A percentile compares a stretch with the other conserved stretches of the same genome.
These are phyloP conservation scores for Coemansia sp. DNA, from an alignment of 192 early-diverging fungal genomes.

Conservation along the genomic window DNA sequence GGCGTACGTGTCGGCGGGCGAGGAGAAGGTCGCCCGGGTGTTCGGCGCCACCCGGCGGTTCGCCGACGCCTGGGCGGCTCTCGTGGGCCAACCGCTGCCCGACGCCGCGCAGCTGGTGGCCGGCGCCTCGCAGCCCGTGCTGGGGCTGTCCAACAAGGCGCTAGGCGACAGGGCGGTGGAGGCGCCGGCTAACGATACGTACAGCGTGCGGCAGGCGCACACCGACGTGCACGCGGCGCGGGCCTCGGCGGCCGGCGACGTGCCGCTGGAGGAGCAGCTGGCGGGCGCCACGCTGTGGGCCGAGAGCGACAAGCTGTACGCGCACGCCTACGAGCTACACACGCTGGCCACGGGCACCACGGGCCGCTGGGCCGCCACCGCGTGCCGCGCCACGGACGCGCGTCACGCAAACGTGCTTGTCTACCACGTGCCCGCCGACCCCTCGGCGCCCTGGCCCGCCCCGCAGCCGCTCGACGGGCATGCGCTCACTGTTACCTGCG, in stretches of 20 bases:
- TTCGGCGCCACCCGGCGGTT: constrained; percentile 84
- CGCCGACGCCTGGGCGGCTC: constrained; percentile 57
- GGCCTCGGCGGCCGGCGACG: constrained; percentile 41
- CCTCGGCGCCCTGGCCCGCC: constrained; percentile 26
- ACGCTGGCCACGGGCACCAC: constrained; percentile 69
- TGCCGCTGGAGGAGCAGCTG: constrained; percentile 89
- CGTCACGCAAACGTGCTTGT: constrained; percentile 42
- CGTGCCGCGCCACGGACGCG: constrained; percentile 32
- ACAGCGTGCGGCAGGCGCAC: constrained; percentile 58
- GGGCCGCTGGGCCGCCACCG: constrained; percentile 69
- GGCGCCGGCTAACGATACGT: constrained; percentile 52
- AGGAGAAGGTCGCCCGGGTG: constrained; percentile 91
- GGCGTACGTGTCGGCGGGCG: constrained; percentile 82
- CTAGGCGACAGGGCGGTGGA: constrained; percentile 36
- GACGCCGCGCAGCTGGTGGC: constrained; percentile 47
- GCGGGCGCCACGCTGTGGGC: constrained; percentile 93
- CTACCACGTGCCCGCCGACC: constrained; percentile 6
- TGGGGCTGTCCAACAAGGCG: constrained; percentile 97
- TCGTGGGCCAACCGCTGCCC: constrained; percentile 1
- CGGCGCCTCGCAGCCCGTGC: constrained; percentile 80
- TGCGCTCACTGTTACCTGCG: constrained; percentile 77
- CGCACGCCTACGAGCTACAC: constrained; percentile 93
- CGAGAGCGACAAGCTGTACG: constrained; percentile 93
- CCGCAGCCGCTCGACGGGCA: constrained; percentile 68
- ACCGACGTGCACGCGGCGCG: constrained; percentile 48